These are phyloP conservation scores for Fusarium abutilonis DNA, from an alignment of 2,329 filamentous ascomycete genomes.

Conservation along the genomic window DNA sequence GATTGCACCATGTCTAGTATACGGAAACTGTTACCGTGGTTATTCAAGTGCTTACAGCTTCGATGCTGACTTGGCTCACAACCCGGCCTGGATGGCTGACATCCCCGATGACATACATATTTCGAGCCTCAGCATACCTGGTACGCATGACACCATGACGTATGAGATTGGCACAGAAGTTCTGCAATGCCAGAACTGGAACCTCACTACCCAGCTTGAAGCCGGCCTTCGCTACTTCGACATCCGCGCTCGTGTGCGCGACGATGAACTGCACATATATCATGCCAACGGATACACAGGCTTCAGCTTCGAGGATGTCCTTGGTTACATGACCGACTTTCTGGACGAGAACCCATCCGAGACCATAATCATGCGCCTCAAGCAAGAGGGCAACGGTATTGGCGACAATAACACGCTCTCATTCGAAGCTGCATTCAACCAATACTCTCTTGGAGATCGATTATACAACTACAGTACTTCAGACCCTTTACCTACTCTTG, in stretches of 20 bases:
- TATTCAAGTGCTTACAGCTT: slow-evolving; percentile 54
- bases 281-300: slow-evolving; percentile 59
- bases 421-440: slow-evolving; percentile 59
- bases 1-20: slow-evolving; percentile 45
- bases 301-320: slow-evolving; percentile 56
- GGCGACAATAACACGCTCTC: slow-evolving; percentile 49
- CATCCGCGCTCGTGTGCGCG: slow-evolving; percentile 57
- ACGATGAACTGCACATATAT: slow-evolving; percentile 58
- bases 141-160: slow-evolving; percentile 65
- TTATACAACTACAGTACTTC: slow-evolving; percentile 50
- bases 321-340: slow-evolving; percentile 57
- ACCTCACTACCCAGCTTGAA: slow-evolving; percentile 56
- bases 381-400: slow-evolving; percentile 57
- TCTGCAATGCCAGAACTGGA: slow-evolving; percentile 60
- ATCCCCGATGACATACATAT: slow-evolving; percentile 55
- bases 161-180: slow-evolving; percentile 50
- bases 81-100: slow-evolving; percentile 56
- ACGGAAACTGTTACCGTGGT: slow-evolving; percentile 45
- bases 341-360: slow-evolving; percentile 57
- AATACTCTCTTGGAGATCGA: slow-evolving; percentile 52
- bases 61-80: slow-evolving; percentile 50
- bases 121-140: slow-evolving; percentile 59
- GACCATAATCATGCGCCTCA: slow-evolving; percentile 61
- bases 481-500: slow-evolving; percentile 55
- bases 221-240: slow-evolving; percentile 62